Evolutionary conservation across 2,329 filamentous ascomycete genomes (phyloP).

Genomic region (Dothideomycetes sp.): DNA sequence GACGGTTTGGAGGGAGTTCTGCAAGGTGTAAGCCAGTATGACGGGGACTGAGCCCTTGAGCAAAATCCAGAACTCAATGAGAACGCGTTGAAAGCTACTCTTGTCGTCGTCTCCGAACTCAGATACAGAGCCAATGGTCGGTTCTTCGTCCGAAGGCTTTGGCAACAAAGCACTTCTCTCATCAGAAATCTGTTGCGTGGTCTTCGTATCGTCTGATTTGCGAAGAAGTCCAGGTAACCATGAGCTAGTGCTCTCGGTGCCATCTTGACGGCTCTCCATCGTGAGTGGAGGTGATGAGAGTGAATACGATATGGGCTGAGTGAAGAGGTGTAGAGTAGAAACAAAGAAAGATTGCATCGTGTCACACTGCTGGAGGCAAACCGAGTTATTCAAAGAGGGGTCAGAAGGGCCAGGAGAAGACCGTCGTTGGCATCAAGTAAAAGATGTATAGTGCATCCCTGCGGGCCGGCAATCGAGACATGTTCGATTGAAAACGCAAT

Average conservation of each 20-base stretch:
- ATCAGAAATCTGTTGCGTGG: conserved; percentile 20
- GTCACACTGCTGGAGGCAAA: too few relatives aligned
- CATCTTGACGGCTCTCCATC: conserved; percentile 23
- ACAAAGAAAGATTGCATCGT: too few relatives aligned
- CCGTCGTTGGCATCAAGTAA: not conserved
- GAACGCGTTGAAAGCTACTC: conserved; percentile 31
- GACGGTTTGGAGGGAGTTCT: conserved; percentile 75
- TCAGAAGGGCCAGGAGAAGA: too few relatives aligned
- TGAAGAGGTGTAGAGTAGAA: not conserved
- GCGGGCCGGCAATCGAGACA: not conserved
- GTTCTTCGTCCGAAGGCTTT: conserved; percentile 28
- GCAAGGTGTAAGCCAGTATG: conserved; percentile 74
- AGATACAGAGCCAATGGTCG: conserved; percentile 26
- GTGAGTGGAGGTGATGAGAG: not conserved
- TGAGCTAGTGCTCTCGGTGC: conserved; percentile 17
- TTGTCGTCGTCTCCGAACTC: conserved; percentile 29
- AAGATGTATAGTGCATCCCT: not conserved
- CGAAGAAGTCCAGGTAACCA: conserved; percentile 22
- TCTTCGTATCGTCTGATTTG: conserved; percentile 9
- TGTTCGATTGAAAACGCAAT: not conserved
- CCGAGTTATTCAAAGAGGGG: too few relatives aligned
- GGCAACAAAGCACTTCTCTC: conserved; percentile 38
- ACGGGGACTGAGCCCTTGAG: conserved; percentile 64
- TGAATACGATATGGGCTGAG: conserved; percentile 11
- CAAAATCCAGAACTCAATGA: conserved; percentile 57